Percentiles rank a stretch among this genome's conserved stretches.
Evolutionary conservation across 805 yeast species (phyloP).

Genomic region (Saturnispora mendoncae): DNA sequence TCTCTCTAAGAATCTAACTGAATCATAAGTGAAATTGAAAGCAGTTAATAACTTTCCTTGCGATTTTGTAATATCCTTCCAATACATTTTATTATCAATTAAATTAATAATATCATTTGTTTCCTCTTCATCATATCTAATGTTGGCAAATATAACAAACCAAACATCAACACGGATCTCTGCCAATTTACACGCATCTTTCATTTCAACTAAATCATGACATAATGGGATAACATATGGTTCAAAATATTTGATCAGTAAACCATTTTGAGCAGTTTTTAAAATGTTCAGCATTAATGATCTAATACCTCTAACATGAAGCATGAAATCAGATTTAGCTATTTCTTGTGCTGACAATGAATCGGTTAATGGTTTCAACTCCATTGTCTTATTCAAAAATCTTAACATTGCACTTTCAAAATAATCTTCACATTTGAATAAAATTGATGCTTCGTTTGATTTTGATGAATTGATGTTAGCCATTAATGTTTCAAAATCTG

Average conservation of each 20-base stretch:
- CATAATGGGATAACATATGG: slow-evolving; percentile 60
- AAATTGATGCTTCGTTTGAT: slow-evolving; percentile 19
- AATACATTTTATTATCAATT: slow-evolving; percentile 33
- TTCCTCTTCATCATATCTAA: slow-evolving; percentile 37
- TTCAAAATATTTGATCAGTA: slow-evolving; percentile 44
- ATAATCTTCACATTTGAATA: slow-evolving; percentile 3
- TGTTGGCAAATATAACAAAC: slow-evolving; percentile 38
- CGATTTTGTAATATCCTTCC: slow-evolving; percentile 38
- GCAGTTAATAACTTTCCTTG: slow-evolving; percentile 62
- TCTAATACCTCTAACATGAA: slow-evolving; percentile 54
- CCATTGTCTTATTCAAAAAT: slow-evolving; percentile 36
- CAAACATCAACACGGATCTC: slow-evolving; percentile 45
- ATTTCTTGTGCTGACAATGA: slow-evolving; percentile 45
- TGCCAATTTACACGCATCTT: slow-evolving; percentile 73
- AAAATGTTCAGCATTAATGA: slow-evolving; percentile 50
- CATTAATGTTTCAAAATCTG: slow-evolving; percentile 28
- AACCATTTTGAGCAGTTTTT: slow-evolving; percentile 43
- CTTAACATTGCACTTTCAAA: slow-evolving; percentile 32
- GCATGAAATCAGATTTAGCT: slow-evolving; percentile 51
- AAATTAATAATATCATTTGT: slow-evolving; percentile 35
- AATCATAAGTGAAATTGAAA: slow-evolving; percentile 62
- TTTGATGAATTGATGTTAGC: slow-evolving; percentile 21
- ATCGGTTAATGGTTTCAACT: slow-evolving; percentile 27
- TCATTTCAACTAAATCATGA: slow-evolving; percentile 51
- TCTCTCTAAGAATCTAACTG: slow-evolving; percentile 55